phyloP scores from a whole-genome alignment of 2,329 filamentous ascomycete species.

The Monilinia polystroma region DNA sequence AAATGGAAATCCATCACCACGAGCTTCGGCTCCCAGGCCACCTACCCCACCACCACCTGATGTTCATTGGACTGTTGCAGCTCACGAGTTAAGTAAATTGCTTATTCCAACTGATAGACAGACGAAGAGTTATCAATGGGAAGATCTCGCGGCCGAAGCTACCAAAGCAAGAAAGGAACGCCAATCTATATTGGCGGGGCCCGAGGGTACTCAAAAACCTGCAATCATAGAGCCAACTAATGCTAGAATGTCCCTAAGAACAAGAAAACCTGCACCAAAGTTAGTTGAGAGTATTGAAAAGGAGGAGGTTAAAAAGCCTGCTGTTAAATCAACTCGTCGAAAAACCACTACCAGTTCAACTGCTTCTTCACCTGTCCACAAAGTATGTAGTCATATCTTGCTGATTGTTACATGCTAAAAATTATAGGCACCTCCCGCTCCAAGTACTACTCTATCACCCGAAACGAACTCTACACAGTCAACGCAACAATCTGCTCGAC shows the following conservation, averaged over 20 bases:
- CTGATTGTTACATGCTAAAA: background rate
- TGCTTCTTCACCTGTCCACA: slow-evolving; percentile 48
- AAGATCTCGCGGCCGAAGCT: slow-evolving; percentile 74
- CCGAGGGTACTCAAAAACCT: slow-evolving; percentile 34
- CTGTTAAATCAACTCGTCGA: slow-evolving; percentile 49
- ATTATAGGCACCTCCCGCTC: background rate
- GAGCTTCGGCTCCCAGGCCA: slow-evolving; percentile 44
- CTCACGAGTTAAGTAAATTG: slow-evolving; percentile 76
- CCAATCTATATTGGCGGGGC: slow-evolving; percentile 52
- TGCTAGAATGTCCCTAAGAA: slow-evolving; percentile 71
- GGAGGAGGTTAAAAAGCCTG: slow-evolving; percentile 45
- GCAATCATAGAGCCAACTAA: slow-evolving; percentile 42
- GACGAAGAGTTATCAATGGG: slow-evolving; percentile 71
- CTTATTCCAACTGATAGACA: slow-evolving; percentile 76
- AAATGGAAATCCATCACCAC: slow-evolving; percentile 41
- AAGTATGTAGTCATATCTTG: slow-evolving; percentile 38
- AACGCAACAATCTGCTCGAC: slow-evolving; percentile 39
- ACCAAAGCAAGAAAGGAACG: slow-evolving; percentile 63
- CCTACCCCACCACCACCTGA: slow-evolving; percentile 73
- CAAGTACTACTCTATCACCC: slow-evolving; percentile 38
- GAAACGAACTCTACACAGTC: slow-evolving; percentile 33
- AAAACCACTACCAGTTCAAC: slow-evolving; percentile 60
- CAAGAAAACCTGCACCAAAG: slow-evolving; percentile 59
- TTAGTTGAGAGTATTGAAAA: slow-evolving; percentile 55
- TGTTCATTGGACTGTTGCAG: slow-evolving; percentile 81